Base-by-base conservation (phyloP, 2,329 filamentous ascomycete genomes). In the Colletotrichum paranaense region DNA sequence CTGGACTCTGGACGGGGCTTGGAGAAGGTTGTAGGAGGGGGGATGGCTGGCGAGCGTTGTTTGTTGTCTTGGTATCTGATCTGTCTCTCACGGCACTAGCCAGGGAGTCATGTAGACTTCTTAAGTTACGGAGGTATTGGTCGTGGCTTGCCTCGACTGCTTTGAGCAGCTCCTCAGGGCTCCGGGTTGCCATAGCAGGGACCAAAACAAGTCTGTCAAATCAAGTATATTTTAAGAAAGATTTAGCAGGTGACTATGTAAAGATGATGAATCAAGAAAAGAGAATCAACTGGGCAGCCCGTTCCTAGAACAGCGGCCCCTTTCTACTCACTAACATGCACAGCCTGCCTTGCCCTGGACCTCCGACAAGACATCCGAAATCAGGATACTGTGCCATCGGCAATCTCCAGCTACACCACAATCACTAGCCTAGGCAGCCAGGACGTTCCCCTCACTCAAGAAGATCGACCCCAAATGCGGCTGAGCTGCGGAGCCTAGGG, bases 21-120 rank as follows among this genome's bases (percentile, higher is more conserved):
- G 62, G 62, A 2, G 68, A 62, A 1, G 62, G 65, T 8, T 30
- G 88, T 90, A 30, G 88, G 91, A 28, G 84, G 83, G 42, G 85
- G 86, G 75, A 86, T 90, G 77, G 77, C 87, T 75, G 82, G 8
- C 66, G 26, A 12, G 32, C 24, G 84, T 53, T 55, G 26, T 57
- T 22, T 6, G 35, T n/a, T 22, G 62, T 19, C 11, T 35, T 57
- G n/a, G 62, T 62, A 24, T 64, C 74, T 24, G 65, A 52, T 59
- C 70, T 64, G 22, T 74, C 66, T 26, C 59, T 56, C 32, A 56
- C 71, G 5, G 63, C 64, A 26, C 53, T 32, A 19, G 72, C 74
- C 65, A 79, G 65, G 42, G 67, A 76, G 52, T 83, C 79, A 46
- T 81, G 80, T 19, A 83, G 76, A 58, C 57, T 75, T 59, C 78